phyloP scores from a whole-genome alignment of 75 land plant species.

The Adiantum capillusveneris region DNA sequence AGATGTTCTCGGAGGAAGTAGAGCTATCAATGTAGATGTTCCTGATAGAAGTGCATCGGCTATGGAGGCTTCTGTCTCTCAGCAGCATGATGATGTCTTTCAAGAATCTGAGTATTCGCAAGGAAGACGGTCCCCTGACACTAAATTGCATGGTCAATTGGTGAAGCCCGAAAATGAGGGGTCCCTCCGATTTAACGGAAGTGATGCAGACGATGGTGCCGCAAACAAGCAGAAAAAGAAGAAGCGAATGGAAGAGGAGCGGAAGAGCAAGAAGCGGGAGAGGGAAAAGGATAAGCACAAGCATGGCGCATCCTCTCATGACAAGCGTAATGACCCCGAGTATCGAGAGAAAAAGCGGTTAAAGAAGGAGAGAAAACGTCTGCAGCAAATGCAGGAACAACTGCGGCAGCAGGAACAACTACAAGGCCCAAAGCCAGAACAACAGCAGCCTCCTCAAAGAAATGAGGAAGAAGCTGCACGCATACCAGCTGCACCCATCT shows the following conservation, averaged over 20 bases:
- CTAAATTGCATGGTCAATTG: too few relatives aligned
- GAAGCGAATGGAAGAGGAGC: conserved; percentile 8
- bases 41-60: too few relatives aligned
- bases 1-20: neutral
- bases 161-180: too few relatives aligned
- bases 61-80: too few relatives aligned
- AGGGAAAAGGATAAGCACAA: conserved; percentile 25
- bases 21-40: too few relatives aligned
- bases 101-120: too few relatives aligned
- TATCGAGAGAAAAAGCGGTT: conserved; percentile 58
- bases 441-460: neutral
- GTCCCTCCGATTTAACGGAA: neutral
- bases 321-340: conserved; percentile 55
- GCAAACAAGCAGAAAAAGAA: conserved; percentile 13
- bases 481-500: neutral
- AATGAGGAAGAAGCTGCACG: neutral
- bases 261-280: conserved; percentile 40
- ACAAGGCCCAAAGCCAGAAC: neutral
- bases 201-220: conserved; percentile 11
- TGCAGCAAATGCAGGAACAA: conserved; percentile 20
- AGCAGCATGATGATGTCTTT: too few relatives aligned
- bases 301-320: conserved; percentile 7
- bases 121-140: too few relatives aligned
- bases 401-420: neutral
- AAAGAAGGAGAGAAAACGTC: conserved; percentile 34